Evolutionary conservation across 805 yeast genomes (phyloP).

Genomic region (Saturnispora besseyi): DNA sequence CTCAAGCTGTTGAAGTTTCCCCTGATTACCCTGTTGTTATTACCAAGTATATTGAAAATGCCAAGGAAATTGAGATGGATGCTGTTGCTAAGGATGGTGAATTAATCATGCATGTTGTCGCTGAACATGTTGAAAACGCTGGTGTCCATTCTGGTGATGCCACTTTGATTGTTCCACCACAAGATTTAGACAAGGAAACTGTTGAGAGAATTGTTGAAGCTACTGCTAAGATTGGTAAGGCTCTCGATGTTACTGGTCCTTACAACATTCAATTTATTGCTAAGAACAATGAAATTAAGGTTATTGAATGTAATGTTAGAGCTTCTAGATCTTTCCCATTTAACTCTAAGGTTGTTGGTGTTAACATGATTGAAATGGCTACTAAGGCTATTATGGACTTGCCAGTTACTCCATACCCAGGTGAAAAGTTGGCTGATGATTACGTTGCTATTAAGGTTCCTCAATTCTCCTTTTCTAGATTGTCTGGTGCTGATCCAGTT

Average conservation of each 20-base stretch:
- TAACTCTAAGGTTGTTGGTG: slow-evolving; percentile 94
- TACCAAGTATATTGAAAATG: slow-evolving; percentile 92
- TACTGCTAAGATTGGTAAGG: slow-evolving; percentile 87
- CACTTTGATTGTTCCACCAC: slow-evolving; percentile 90
- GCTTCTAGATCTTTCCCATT: slow-evolving; percentile 99
- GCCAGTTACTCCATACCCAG: slow-evolving; percentile 85
- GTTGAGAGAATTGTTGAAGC: slow-evolving; percentile 73
- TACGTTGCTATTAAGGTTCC: slow-evolving; percentile 96
- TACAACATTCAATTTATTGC: slow-evolving; percentile 96
- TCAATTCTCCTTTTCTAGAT: slow-evolving; percentile 92
- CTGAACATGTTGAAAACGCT: slow-evolving; percentile 97
- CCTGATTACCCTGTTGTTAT: slow-evolving; percentile 97
- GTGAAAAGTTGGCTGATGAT: slow-evolving; percentile 79
- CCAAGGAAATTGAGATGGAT: slow-evolving; percentile 98
- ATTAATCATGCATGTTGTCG: slow-evolving; percentile 91
- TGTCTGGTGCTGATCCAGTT: slow-evolving; percentile 97
- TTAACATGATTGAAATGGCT: slow-evolving; percentile 94
- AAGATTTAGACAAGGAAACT: slow-evolving; percentile 53
- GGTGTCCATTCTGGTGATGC: slow-evolving; percentile 99
- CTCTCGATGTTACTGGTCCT: slow-evolving; percentile 96
- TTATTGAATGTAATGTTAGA: slow-evolving; percentile 96
- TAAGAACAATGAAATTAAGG: slow-evolving; percentile 62
- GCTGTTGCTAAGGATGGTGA: slow-evolving; percentile 96
- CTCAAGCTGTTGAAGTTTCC: slow-evolving; percentile 95
- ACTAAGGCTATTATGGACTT: slow-evolving; percentile 89